Evolutionary conservation across 352 stramenopile genomes (phyloP), one percentile per base, ranked within the genome.

Genomic region (Phytopythium chamaehyphon): DNA sequence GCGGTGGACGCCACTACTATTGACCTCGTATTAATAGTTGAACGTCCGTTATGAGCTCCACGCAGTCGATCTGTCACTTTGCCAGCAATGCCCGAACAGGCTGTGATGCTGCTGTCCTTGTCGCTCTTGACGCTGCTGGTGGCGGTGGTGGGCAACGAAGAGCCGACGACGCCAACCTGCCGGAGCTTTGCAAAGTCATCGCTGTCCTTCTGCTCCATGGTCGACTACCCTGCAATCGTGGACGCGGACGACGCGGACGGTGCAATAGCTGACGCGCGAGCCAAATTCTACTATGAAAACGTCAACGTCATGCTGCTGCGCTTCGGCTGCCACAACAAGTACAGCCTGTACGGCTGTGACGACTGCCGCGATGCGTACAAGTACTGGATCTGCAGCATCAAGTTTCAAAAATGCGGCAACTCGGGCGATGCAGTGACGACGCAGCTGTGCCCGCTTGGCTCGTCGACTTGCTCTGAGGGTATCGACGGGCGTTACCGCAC

Each of bases 291-390:
- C 62, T 92, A 89, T 52, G 77, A 84, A 2, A 94, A 90, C 51
- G 71, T 90, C 12, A 76, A 91, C 54, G 74, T 89, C 19, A 72
- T 94, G 31, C 67, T 94, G 24, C 76, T 86, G 55, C 79, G 81
- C 36, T 94, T 94, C 55, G 81, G 81, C 1, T 94, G 83, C 42
- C 79, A 86, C 51, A 76, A 66, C 40, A 83, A 82, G 54, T 94
- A 92, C 63, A 87, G 74, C 33, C 54, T 94, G 40, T 92, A 92
- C 58, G 79, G 63, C 43, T 92, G 83, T 45, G 81, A 91, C 26
- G 76, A 92, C 55, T 94, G 81, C 45, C 76, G 81, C 9, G 83
- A 92, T 23, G 83, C 83, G n/a, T 94, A 92, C 73, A 92, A 94
- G 59, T 90, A 94, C 62, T 94, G 81, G 81, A 66, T 94, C 51